phyloP scores from a whole-genome alignment of 192 early-diverging fungal species.

The Geranomyces variabilis region DNA sequence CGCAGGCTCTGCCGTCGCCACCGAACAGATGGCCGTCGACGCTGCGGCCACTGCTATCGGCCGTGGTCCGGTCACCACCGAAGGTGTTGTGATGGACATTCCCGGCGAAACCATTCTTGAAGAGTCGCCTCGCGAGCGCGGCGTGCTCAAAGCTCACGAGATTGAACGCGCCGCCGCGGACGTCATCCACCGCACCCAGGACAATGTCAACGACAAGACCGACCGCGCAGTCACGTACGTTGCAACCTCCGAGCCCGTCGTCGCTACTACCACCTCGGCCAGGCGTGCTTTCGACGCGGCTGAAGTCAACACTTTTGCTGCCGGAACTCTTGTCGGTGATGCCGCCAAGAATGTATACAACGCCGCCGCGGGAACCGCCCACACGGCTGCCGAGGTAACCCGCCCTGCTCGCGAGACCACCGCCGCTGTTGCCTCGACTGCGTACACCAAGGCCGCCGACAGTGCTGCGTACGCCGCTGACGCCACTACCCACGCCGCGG shows the following conservation, averaged over 20 bases:
- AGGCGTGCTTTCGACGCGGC: constrained; percentile 10
- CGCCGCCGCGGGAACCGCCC: neutral
- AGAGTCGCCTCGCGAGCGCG: neutral
- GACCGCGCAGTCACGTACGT: neutral
- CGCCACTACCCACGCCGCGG: constrained; percentile 5
- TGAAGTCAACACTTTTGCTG: constrained; percentile 12
- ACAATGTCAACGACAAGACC: constrained; percentile 6
- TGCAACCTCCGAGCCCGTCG: constrained; percentile 18
- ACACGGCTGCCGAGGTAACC: neutral
- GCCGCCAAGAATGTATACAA: constrained; percentile 2
- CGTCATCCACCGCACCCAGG: neutral
- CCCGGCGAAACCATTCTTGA: constrained; percentile 4
- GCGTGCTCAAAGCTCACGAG: constrained; percentile 15
- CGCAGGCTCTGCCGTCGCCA: constrained; percentile 19
- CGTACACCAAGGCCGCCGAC: neutral
- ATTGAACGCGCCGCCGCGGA: neutral
- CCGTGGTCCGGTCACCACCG: neutral
- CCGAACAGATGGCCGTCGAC: constrained; percentile 16
- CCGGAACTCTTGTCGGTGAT: constrained; percentile 27
- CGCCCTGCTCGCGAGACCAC: constrained; percentile 8
- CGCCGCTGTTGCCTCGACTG: constrained; percentile 4
- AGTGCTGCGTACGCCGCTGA: constrained; percentile 7
- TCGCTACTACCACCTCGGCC: constrained; percentile 23
- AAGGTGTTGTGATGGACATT: constrained; percentile 5
- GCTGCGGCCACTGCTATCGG: neutral